A percentile compares a stretch with the other conserved stretches of the same genome.
Evolutionary conservation across 495 filamentous ascomycete species (phyloP).

Genomic region (Aspergillus sclerotioniger): DNA sequence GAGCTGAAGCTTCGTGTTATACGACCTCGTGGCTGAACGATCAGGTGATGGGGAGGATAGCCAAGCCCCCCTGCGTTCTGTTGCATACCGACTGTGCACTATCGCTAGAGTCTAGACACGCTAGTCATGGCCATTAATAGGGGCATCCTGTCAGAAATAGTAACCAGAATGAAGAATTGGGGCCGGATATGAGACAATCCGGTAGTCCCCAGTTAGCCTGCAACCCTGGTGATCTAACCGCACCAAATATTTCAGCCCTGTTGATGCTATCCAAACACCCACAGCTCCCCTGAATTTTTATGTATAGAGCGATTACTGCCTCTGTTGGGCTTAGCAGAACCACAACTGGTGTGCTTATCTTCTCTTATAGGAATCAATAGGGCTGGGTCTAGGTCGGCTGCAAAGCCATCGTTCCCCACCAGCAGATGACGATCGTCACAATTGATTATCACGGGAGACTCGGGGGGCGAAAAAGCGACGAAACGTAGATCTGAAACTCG

Average conservation of each 20-base stretch:
- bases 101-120: neutral
- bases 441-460: neutral
- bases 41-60: neutral
- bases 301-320: too few species aligned
- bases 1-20: neutral
- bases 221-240: neutral
- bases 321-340: too few species aligned
- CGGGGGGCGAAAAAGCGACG: neutral
- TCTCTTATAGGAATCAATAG: too few species aligned
- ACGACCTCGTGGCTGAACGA: neutral
- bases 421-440: neutral
- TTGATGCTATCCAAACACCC: neutral
- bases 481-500: neutral
- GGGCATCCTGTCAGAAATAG: neutral
- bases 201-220: neutral
- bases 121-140: neutral
- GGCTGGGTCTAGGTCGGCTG: too few species aligned
- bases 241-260: neutral
- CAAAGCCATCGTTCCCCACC: neutral
- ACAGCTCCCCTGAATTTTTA: neutral
- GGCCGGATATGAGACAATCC: neutral
- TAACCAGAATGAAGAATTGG: neutral
- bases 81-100: neutral
- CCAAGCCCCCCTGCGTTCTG: neutral
- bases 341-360: too few species aligned